Evolutionary conservation across 495 filamentous ascomycete species (phyloP).

Genomic region (Lasiosphaeria ovina): DNA sequence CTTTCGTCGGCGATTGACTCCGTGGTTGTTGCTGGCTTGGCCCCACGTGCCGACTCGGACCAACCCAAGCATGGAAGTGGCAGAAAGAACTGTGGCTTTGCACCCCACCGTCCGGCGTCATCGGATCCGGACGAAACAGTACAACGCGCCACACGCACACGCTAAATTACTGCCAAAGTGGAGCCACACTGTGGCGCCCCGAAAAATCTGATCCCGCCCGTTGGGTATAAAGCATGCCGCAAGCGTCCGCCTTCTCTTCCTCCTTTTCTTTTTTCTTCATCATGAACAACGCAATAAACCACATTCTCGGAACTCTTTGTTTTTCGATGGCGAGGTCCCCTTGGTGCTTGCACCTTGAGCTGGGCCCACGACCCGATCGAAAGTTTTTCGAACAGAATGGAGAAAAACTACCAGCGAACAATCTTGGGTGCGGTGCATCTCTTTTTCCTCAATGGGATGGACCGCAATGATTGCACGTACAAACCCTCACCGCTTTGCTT

Average conservation of each 20-base stretch:
- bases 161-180: background rate
- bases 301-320: constrained; percentile 47
- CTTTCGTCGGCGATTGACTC: background rate
- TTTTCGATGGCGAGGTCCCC: constrained; percentile 44
- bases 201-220: background rate
- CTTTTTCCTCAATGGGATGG: constrained; percentile 42
- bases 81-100: constrained; percentile 2
- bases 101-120: background rate
- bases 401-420: constrained; percentile 48
- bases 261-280: constrained; percentile 40
- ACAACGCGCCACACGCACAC: no score
- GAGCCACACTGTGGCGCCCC: constrained; percentile 10
- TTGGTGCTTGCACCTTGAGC: constrained; percentile 20
- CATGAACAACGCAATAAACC: constrained; percentile 53
- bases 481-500: constrained; percentile 11
- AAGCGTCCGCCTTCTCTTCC: constrained; percentile 24
- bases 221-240: background rate
- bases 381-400: constrained; percentile 50
- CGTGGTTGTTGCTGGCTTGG: background rate
- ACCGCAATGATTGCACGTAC: constrained; percentile 58
- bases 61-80: background rate
- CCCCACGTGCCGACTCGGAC: background rate
- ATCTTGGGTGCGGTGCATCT: constrained; percentile 59
- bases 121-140: background rate
- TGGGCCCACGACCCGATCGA: constrained; percentile 47